Percentiles rank a stretch among this genome's conserved stretches.
Conservation (phyloP, 148 eudicot genomes). For the Drosera capensis region DNA sequence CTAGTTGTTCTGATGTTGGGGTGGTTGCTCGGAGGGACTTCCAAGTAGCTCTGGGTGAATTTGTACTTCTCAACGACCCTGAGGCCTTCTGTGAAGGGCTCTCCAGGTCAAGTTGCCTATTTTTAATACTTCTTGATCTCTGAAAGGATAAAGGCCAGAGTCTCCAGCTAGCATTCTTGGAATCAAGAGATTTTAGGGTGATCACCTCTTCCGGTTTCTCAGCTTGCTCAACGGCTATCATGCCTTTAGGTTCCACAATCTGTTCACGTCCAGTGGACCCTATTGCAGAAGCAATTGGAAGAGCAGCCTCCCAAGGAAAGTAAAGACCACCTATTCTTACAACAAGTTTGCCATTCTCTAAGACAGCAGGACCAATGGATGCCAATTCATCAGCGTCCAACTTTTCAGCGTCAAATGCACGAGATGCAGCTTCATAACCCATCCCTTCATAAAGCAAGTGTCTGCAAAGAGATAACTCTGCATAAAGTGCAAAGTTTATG, state of each 20-base stretch:
- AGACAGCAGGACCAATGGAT: slow-evolving; percentile 16
- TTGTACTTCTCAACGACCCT: slow-evolving; percentile 8
- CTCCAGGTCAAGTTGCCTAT: slow-evolving; percentile 14
- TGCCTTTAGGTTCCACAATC: slow-evolving; percentile 24
- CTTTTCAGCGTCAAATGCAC: slow-evolving; percentile 29
- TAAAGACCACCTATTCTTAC: slow-evolving; percentile 35
- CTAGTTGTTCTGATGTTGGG: slow-evolving; percentile 81
- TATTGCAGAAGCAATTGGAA: slow-evolving; percentile 24
- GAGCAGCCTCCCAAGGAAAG: slow-evolving; percentile 37
- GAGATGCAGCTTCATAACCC: slow-evolving; percentile 39
- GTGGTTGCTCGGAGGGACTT: slow-evolving; percentile 30
- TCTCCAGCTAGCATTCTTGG: slow-evolving; percentile 40
- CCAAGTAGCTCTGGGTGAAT: slow-evolving; percentile 22
- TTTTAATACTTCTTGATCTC: slow-evolving; percentile 32
- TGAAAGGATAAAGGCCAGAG: slow-evolving; percentile 54
- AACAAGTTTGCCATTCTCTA: slow-evolving; percentile 21
- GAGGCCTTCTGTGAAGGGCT: slow-evolving; percentile 9
- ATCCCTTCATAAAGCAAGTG: slow-evolving; percentile 29
- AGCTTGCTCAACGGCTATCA: slow-evolving; percentile 25
- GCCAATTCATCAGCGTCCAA: slow-evolving; percentile 16
- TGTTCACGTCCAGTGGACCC: slow-evolving; percentile 16
- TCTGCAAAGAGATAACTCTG: slow-evolving; percentile 28
- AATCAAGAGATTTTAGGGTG: slow-evolving; percentile 19
- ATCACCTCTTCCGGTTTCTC: slow-evolving; percentile 20
- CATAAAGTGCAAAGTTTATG: slow-evolving; percentile 8